These are phyloP conservation scores for Aspergillus saccharolyticus DNA, from an alignment of 495 filamentous ascomycete genomes.

Conservation along the genomic window DNA sequence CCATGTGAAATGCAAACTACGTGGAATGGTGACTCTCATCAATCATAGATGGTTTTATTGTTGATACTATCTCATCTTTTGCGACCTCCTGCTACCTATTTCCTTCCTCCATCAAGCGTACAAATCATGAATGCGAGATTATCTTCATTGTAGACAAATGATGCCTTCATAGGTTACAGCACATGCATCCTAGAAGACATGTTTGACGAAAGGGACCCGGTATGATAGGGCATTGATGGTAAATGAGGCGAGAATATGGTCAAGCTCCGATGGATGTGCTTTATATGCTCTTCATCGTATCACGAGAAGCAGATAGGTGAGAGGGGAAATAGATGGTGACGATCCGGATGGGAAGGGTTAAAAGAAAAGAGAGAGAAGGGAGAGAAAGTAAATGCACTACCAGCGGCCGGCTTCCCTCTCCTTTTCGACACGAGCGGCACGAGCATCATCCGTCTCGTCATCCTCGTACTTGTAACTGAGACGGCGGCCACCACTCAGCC, in stretches of 20 bases:
- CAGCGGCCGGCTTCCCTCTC: slow-evolving; percentile 42
- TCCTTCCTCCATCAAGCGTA: too few relatives aligned
- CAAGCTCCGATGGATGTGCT: not conserved
- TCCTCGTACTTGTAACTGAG: slow-evolving; percentile 58
- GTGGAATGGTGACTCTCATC: too few relatives aligned
- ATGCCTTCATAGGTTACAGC: too few relatives aligned
- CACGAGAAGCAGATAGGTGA: not conserved
- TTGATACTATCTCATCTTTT: not conserved
- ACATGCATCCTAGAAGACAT: too few relatives aligned
- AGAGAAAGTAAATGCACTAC: slow-evolving; percentile 15
- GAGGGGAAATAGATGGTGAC: not conserved
- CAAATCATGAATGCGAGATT: too few relatives aligned
- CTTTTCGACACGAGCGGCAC: slow-evolving; percentile 41
- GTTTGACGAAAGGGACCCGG: too few relatives aligned
- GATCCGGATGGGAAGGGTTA: not conserved
- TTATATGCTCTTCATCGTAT: not conserved
- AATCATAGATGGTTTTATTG: not conserved
- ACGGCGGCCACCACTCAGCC: slow-evolving; percentile 47
- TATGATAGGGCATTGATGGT: too few relatives aligned
- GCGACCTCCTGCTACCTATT: not conserved
- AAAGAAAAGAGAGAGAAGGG: not conserved
- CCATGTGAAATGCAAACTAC: too few relatives aligned
- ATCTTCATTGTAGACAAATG: too few relatives aligned
- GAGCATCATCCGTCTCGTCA: slow-evolving; percentile 43
- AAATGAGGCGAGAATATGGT: not conserved